Base-by-base conservation (phyloP, 2,329 filamentous ascomycete genomes). In the Diaporthe caulivora region DNA sequence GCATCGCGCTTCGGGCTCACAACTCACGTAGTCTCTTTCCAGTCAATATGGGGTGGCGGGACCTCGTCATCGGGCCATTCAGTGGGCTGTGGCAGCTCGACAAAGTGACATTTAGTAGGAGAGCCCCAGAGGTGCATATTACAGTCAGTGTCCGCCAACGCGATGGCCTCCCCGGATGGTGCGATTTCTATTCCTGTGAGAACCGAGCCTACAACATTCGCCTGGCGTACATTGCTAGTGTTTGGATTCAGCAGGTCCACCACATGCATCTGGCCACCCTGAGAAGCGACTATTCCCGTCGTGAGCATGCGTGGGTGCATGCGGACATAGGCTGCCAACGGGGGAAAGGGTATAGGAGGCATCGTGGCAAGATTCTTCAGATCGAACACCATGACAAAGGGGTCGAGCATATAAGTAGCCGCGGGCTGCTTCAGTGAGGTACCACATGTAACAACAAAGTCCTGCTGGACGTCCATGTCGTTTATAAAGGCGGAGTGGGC, bases 271-370 rank as follows among this genome's bases (percentile, higher is more conserved):
- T 98, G 95, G 1, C 97, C 97, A 55, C 91, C 93, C 79, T 97
- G 95, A 3, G 96, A 98, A 37, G 95, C 92, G 65, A 99, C 94
- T 75, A 99, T 95, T 78, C 94, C 96, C 0, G 97, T 98, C 0
- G 97, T 98, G 26, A 95, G 93, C 90, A 99, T 94, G 78, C 95
- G 93, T 1, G 97, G 97, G 81, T 99, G 97, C 93, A 99, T 97
- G 73, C 97, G 92, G 54, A 98, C 95, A 84, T 95, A 97, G 47
- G 97, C 96, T 49, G 96, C 97, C 13, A 97, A 95, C 2, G 95
- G 93, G 72, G 97, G 96, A 77, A 93, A 99, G 0, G 97, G 94
- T 54, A 99, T 96, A 0, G 97, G 97, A 6, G 95, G 93, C 80
- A 98, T 90, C 29, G 95, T 95, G 24, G 91, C 90, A 85, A 98